phyloP scores from a whole-genome alignment of 1,139 yeast species.

The Taphrina sp. region DNA sequence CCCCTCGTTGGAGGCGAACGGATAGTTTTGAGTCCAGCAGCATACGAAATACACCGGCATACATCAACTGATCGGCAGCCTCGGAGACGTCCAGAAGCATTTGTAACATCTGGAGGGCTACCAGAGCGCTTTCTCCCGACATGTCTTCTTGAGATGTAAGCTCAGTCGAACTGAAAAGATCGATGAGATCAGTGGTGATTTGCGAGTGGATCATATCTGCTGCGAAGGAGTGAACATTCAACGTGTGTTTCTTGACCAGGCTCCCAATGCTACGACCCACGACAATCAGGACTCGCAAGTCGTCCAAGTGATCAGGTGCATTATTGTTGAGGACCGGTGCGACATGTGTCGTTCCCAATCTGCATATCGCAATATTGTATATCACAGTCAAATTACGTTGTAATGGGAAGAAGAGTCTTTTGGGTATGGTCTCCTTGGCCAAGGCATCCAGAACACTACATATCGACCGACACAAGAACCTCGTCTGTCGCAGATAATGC shows the following conservation, averaged over 20 bases:
- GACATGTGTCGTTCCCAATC: neutral
- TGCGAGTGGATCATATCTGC: constrained; percentile 10
- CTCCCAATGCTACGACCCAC: constrained; percentile 5
- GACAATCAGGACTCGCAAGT: neutral
- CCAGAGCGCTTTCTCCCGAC: neutral
- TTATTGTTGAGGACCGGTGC: neutral
- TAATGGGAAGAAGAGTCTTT: neutral
- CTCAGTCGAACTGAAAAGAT: neutral
- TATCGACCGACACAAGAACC: neutral
- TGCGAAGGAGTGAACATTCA: constrained; percentile 6
- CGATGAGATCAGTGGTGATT: neutral
- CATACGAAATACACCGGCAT: constrained; percentile 11
- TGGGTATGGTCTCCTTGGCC: neutral
- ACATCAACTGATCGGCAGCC: constrained; percentile 16
- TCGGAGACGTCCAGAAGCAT: constrained; percentile 1
- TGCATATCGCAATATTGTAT: neutral
- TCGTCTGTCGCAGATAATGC: neutral
- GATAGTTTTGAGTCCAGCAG: constrained; percentile 10
- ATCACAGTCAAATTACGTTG: constrained; percentile 1
- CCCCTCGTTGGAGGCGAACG: neutral
- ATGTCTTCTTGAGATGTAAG: neutral
- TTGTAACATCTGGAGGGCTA: neutral
- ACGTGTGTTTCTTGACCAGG: constrained; percentile 1
- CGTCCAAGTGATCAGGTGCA: neutral
- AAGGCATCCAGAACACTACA: neutral